Evolutionary conservation across 805 yeast genomes (phyloP).

Genomic region (Lachancea thermotolerans): DNA sequence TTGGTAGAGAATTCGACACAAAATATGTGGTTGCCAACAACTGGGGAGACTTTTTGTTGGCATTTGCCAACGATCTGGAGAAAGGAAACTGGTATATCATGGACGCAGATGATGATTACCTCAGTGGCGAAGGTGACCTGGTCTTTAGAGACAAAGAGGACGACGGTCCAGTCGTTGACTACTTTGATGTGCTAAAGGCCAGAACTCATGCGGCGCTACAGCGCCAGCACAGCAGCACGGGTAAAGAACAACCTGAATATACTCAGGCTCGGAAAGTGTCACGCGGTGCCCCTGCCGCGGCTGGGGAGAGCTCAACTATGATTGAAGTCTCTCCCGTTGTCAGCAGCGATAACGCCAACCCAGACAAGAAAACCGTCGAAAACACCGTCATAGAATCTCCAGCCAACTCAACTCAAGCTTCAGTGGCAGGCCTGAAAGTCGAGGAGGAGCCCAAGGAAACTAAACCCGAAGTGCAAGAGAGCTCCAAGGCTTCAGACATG

Average conservation of each 20-base stretch:
- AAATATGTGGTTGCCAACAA: constrained; percentile 80
- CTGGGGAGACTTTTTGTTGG: constrained; percentile 82
- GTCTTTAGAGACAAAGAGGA: constrained; percentile 57
- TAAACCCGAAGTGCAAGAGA: neutral
- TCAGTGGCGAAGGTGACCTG: constrained; percentile 67
- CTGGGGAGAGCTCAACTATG: neutral
- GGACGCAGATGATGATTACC: constrained; percentile 58
- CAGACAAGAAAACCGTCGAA: neutral
- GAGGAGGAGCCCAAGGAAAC: neutral
- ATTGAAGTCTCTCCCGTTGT: neutral
- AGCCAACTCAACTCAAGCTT: neutral
- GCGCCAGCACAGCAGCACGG: neutral
- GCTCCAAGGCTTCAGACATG: too few species aligned
- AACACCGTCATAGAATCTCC: neutral
- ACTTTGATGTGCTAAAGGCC: constrained; percentile 30
- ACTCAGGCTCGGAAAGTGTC: neutral
- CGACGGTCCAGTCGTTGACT: constrained; percentile 39
- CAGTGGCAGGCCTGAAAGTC: neutral
- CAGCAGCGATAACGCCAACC: neutral
- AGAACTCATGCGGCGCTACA: constrained; percentile 10
- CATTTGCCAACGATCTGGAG: constrained; percentile 82
- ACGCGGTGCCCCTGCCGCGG: neutral
- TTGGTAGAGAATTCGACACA: constrained; percentile 90
- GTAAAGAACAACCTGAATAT: neutral
- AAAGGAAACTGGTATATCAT: constrained; percentile 71